Evolutionary conservation across 1,284 basidiomycete genomes (phyloP), one percentile per base, ranked within the genome.

Genomic region (Xanthoconium separans): DNA sequence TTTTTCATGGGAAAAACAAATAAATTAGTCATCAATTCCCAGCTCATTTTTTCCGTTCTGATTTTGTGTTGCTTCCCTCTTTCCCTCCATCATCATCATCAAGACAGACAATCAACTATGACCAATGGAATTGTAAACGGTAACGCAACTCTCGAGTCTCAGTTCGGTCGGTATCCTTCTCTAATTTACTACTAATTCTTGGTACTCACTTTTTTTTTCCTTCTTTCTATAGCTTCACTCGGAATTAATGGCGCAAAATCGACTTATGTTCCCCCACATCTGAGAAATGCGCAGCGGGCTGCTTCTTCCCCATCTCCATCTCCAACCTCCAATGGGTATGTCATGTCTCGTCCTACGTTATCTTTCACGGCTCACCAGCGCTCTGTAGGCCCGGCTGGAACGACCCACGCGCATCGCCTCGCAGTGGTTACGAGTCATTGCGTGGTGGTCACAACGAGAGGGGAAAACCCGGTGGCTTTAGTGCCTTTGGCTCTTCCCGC

Each of bases 221-320:
- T 27, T 27, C 6, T 27, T 47, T 50, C 42, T 40, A 7, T 65
- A 79, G 80, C 79, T 69, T 81, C 85, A 78, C 84, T 91, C 70
- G 82, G 83, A 70, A 79, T 91, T 73, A 86, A 85, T 73, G 80
- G 76, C 58, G 65, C 73, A 67, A 89, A 87, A 80, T 84, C 90
- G 69, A 85, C 93, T 63, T 97, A 97, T 78, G 90, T 97, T 64
- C 94, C 94, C 65, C 94, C 94, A 70, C 93, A 96, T 77, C 73
- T 93, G 81, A 86, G 90, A 78, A 81, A 77, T 74, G 72, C 80
- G 82, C 87, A 88, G 87, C 85, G 84, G 80, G 87, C 85, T 82
- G 83, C 83, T 72, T 81, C 87, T 63, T 72, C 79, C 65, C 70
- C 70, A 56, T 66, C 69, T 53, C 60, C 65, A 54, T 56, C 75